Base-by-base conservation (phyloP, 306 rosid species). In the Ziziphus jujuba region DNA sequence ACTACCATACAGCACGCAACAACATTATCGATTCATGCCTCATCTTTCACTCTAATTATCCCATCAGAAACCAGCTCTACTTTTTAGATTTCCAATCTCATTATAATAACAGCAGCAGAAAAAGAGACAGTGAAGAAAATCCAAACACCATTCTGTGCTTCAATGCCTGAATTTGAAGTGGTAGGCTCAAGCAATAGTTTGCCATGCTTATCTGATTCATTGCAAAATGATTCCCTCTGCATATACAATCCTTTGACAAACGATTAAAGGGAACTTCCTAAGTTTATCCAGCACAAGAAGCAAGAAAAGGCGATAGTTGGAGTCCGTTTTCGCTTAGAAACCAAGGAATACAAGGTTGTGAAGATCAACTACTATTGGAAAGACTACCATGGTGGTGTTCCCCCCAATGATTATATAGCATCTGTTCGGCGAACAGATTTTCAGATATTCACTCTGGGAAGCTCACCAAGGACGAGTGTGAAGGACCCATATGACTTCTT, bases 91-190 rank as follows among this genome's bases (percentile, higher is more conserved):
- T 59, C 62, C 76, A 75, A 7, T 25, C 66, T n/a, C 6, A 50
- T 34, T 15, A 23, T 12, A 35, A 49, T 25, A n/a, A n/a, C n/a
- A n/a, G n/a, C n/a, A n/a, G n/a, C n/a, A n/a, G 49, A 53, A 9
- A 67, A 38, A 16, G 61, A 57, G 14, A 33, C 57, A 9, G 51
- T 67, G 34, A 72, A 65, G 51, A 75, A 67, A 24, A 63, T 82
- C 67, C 16, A 33, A 24, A 60, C 75, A 21, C 75, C 79, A 25
- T 82, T 75, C 22, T 61, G 63, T 5, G 22, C n/a, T n/a, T n/a
- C n/a, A n/a, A n/a, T n/a, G n/a, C n/a, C 82, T 0, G 85, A 81
- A 12, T 81, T 58, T 54, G 82, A 81, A 33, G 77, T 81, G 25
- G 67, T 81, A 24, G 85, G 79, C 24, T 77, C 85, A 8, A 73